Conservation (phyloP, 768 basidiomycete species). For the Hydnum rufescens region DNA sequence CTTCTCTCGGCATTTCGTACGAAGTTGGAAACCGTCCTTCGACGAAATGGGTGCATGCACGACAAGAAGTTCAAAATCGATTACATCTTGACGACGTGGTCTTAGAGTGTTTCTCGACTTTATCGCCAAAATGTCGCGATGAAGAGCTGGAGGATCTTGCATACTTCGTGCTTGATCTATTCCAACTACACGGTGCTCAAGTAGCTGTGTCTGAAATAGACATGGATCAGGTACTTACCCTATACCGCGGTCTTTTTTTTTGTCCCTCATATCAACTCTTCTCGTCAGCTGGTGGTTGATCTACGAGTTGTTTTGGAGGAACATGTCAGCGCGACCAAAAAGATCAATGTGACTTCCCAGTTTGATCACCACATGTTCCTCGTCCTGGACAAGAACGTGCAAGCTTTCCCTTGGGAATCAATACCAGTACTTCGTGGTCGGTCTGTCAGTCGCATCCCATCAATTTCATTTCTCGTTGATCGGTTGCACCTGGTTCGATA, state of each 20-base stretch:
- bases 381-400: slow-evolving; percentile 74
- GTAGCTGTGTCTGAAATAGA: slow-evolving; percentile 85
- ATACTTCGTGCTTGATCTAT: slow-evolving; percentile 84
- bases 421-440: slow-evolving; percentile 67
- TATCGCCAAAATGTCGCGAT: slow-evolving; percentile 65
- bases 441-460: slow-evolving; percentile 85
- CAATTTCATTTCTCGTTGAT: slow-evolving; percentile 72
- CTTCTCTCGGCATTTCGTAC: slow-evolving; percentile 36
- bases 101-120: slow-evolving; percentile 67
- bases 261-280: neutral
- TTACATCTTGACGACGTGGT: slow-evolving; percentile 42
- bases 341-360: slow-evolving; percentile 6
- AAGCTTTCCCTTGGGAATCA: slow-evolving; percentile 89
- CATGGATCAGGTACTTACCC: slow-evolving; percentile 46
- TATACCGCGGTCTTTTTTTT: slow-evolving; percentile 6
- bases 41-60: slow-evolving; percentile 33
- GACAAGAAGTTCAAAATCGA: slow-evolving; percentile 31
- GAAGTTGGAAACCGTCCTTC: slow-evolving; percentile 60
- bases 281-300: slow-evolving; percentile 41
- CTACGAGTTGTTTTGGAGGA: slow-evolving; percentile 61
- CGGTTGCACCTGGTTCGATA: slow-evolving; percentile 42
- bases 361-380: slow-evolving; percentile 65
- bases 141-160: slow-evolving; percentile 92
- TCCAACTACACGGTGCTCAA: slow-evolving; percentile 80
- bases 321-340: slow-evolving; percentile 24